Evolutionary conservation across 768 basidiomycete genomes (phyloP), one percentile per base, ranked within the genome.

Genomic region (Hydnum rufescens): DNA sequence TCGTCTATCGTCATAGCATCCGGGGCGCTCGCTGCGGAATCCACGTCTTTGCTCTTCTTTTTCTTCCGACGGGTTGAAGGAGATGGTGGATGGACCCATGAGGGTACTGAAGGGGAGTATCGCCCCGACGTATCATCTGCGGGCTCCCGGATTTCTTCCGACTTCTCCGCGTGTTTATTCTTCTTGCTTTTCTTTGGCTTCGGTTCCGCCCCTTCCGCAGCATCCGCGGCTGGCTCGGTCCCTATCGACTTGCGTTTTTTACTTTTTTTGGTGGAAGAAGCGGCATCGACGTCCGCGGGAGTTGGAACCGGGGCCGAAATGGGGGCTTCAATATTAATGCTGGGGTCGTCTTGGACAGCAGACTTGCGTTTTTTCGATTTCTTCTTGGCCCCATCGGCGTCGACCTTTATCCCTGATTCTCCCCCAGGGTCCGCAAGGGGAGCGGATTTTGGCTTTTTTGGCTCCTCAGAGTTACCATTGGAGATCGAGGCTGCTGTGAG

Each of bases 181-280:
- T 53, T 48, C 46, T 53, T 53, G 5, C 53, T 43, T 26, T 55
- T 48, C 55, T 52, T 53, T 5, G 49, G 29, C 23, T 43, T 8
- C 25, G 13, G 28, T 36, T 23, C n/a, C 4, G 28, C 32, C 4
- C 36, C 16, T 6, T 26, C 13, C 13, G 51, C 5, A n/a, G 18
- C 51, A 49, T 4, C 36, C 6, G 6, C 51, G 18, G 25, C 39
- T 23, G 46, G 18, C 55, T 69, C 68, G 47, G 68, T 64, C 57
- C 69, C 63, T 58, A 65, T 64, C 55, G 63, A 64, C 54, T 66
- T 56, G 42, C 55, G 34, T 55, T 60, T 62, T 26, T 54, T 58
- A 54, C 62, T 58, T 56, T 64, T 60, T 46, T 57, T 58, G 55
- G 60, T 54, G 54, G 54, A 46, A 36, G 54, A 47, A 23, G 31